phyloP scores from a whole-genome alignment of 371 early-diverging fungal genomes.

The Lichtheimia ramosa region DNA sequence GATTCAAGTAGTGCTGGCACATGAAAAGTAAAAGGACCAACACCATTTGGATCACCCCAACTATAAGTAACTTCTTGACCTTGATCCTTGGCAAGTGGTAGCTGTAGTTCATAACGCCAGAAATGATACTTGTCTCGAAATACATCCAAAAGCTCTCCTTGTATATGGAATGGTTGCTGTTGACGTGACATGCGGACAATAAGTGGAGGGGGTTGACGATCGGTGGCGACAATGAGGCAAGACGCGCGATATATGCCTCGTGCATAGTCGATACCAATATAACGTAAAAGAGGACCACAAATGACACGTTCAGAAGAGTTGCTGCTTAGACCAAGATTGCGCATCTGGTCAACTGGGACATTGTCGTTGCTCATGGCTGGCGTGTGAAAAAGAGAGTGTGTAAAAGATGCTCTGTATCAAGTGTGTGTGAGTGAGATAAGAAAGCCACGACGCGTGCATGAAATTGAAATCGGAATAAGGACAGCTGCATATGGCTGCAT shows the following conservation, averaged over 20 bases:
- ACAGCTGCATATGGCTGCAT: no score
- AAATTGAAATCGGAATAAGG: no score
- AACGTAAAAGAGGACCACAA: conserved; percentile 37
- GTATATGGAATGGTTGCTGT: neutral
- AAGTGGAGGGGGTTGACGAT: conserved; percentile 17
- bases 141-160: conserved; percentile 22
- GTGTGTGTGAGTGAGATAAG: no score
- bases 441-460: no score
- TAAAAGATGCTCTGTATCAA: no score
- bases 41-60: conserved; percentile 5
- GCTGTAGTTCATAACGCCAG: conserved; percentile 32
- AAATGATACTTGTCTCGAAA: conserved; percentile 32
- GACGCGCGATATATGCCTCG: conserved; percentile 30
- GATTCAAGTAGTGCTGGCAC: conserved; percentile 36
- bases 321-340: neutral
- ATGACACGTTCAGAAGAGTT: conserved; percentile 8
- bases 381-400: neutral
- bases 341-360: neutral
- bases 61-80: conserved; percentile 25
- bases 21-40: conserved; percentile 25
- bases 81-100: conserved; percentile 22
- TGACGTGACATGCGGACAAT: neutral
- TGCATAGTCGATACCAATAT: conserved; percentile 27
- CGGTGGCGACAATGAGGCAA: conserved; percentile 28
- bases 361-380: neutral